Evolutionary conservation across 345 rosid species (phyloP).

Genomic region (Sisymbrium altissimum): DNA sequence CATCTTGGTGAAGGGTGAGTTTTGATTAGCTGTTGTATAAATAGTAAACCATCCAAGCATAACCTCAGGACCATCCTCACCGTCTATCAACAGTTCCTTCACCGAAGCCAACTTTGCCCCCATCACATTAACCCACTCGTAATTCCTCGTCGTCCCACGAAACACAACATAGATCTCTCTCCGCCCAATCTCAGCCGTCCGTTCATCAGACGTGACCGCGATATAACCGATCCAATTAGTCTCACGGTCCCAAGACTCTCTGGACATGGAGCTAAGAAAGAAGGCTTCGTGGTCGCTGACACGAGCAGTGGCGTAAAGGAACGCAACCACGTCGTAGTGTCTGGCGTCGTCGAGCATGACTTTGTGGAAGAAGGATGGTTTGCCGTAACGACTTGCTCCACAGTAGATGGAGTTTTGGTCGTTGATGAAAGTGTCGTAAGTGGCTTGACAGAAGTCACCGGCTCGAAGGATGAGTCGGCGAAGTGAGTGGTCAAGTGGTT

Average conservation of each 20-base stretch:
- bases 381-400: constrained; percentile 78
- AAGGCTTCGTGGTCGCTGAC: constrained; percentile 56
- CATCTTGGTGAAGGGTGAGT: constrained; percentile 55
- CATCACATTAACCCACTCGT: constrained; percentile 70
- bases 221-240: constrained; percentile 90
- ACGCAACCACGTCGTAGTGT: constrained; percentile 48
- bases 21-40: constrained; percentile 55
- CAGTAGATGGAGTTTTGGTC: constrained; percentile 73
- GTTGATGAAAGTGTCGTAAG: constrained; percentile 87
- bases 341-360: constrained; percentile 59
- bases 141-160: constrained; percentile 79
- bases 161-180: constrained; percentile 70
- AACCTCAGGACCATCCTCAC: constrained; percentile 47
- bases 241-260: constrained; percentile 90
- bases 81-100: constrained; percentile 20
- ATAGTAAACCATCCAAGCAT: constrained; percentile 85
- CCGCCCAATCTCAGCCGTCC: constrained; percentile 47
- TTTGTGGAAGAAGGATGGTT: constrained; percentile 51
- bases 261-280: constrained; percentile 61
- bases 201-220: constrained; percentile 59
- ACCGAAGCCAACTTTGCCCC: constrained; percentile 57
- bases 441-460: constrained; percentile 87
- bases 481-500: constrained; percentile 67
- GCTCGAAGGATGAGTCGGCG: constrained; percentile 67
- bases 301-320: constrained; percentile 68